phyloP scores from a whole-genome alignment of 768 basidiomycete species.

The Leccinum pellstonianum region DNA sequence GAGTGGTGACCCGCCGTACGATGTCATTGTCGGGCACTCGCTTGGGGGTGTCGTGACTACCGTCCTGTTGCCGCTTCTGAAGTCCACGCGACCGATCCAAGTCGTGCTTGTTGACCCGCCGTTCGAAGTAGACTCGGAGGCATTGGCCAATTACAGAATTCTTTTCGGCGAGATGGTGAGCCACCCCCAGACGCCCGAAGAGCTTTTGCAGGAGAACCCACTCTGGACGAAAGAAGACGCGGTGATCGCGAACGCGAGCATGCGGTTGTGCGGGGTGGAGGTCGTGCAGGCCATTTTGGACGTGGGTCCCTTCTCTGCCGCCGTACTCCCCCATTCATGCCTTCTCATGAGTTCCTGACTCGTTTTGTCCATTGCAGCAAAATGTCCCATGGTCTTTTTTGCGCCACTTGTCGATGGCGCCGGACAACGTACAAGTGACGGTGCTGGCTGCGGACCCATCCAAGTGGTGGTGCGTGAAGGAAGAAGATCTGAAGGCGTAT shows the following conservation, averaged over 20 bases:
- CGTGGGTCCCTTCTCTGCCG: slow-evolving; percentile 9
- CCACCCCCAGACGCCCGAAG: neutral
- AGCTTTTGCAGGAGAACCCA: neutral
- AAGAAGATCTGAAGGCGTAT: slow-evolving; percentile 5
- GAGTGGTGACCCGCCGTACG: neutral
- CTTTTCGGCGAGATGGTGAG: neutral
- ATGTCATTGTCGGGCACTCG: slow-evolving; percentile 25
- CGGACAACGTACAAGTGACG: slow-evolving; percentile 10
- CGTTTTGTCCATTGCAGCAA: slow-evolving; percentile 11
- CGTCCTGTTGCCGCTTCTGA: slow-evolving; percentile 16
- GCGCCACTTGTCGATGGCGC: slow-evolving; percentile 1
- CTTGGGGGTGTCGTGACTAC: slow-evolving; percentile 18
- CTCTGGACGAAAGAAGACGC: slow-evolving; percentile 9
- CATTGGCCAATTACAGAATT: neutral
- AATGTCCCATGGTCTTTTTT: slow-evolving; percentile 24
- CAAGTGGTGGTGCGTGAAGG: neutral
- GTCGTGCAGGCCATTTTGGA: slow-evolving; percentile 12
- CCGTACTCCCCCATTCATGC: neutral
- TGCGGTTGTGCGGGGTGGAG: slow-evolving; percentile 7
- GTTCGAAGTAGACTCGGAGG: neutral
- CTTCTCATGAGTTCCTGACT: neutral
- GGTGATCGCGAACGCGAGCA: neutral
- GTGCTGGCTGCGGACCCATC: slow-evolving; percentile 17
- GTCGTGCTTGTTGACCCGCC: slow-evolving; percentile 25
- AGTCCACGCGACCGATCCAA: slow-evolving; percentile 1